phyloP scores from a whole-genome alignment of 257 asterid genomes.

The Sherardia arvensis region DNA sequence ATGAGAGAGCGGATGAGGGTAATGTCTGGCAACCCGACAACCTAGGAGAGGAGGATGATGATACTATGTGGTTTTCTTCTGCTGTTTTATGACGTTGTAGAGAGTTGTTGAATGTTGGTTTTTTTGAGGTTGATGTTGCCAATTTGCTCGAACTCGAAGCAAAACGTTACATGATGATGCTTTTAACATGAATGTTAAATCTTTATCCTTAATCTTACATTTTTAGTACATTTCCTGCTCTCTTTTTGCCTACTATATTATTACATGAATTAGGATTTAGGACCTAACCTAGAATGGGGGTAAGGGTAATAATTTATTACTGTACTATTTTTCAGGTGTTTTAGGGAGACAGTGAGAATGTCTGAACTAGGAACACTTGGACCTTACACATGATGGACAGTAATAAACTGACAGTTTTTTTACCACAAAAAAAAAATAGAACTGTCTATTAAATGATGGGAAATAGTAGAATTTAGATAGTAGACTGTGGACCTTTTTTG shows the following conservation, averaged over 20 bases:
- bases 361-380: neutral
- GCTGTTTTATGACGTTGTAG: constrained; percentile 28
- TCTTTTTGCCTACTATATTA: neutral
- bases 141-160: constrained; percentile 14
- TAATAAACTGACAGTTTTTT: too few species aligned
- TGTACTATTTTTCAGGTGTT: neutral
- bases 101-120: constrained; percentile 28
- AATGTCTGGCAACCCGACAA: constrained; percentile 4
- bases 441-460: too few species aligned
- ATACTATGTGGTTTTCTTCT: constrained; percentile 28
- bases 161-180: constrained; percentile 1
- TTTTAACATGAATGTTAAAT: constrained; percentile 1
- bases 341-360: too few species aligned
- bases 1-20: constrained; percentile 19
- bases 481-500: too few species aligned
- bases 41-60: constrained; percentile 13
- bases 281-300: neutral
- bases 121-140: constrained; percentile 32
- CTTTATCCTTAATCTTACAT: neutral
- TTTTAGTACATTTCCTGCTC: neutral
- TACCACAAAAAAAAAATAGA: too few species aligned
- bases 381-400: neutral
- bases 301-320: neutral
- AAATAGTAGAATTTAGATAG: too few species aligned
- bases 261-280: neutral